Base-by-base conservation (phyloP, 345 rosid species). In the Gossypium arboreum region DNA sequence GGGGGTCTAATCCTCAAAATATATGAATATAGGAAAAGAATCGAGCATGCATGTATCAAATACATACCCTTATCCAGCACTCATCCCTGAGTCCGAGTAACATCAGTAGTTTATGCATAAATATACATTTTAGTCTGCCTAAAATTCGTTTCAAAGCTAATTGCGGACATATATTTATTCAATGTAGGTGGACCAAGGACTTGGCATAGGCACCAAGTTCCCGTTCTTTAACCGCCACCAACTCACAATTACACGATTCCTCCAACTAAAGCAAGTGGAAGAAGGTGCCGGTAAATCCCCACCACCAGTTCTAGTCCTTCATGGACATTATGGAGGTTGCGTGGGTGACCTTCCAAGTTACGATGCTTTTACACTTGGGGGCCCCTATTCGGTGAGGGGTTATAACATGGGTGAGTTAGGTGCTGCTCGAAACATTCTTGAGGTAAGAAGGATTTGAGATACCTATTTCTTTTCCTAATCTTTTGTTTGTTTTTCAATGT, bases 401-500 rank as follows among this genome's bases (percentile, higher is more conserved):
- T 96, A 96, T 90, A 96, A 90, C 86, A 96, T 96, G 99, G 99
- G 99, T 10, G 99, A 96, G 86, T 83, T 93, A 54, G 99, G 99
- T 55, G 94, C 97, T 0, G 93, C 95, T 9, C 82, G 96, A 75
- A 92, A 92, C 81, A 81, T 92, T 66, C 88, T 88, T 6, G 98
- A 93, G 99, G 99, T 93, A 82, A 80, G 79, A 60, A 68, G 34
- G 72, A 24, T 41, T 44, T n/a, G 56, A 15, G 72, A 47, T 39
- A 17, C 54, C 27, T 20, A 4, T 48, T 45, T 56, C 56, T 9
- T 67, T 34, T 6, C 15, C 25, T 73, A 29, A 70, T 60, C 16
- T 15, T 76, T 44, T 45, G 34, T 51, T 41, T 10, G 4, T 41
- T 20, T 25, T 24, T 44, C 55, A 27, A 12, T 57, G 16, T 47